Evolutionary conservation across 2,329 filamentous ascomycete genomes (phyloP).

Genomic region (Fusarium falciforme): DNA sequence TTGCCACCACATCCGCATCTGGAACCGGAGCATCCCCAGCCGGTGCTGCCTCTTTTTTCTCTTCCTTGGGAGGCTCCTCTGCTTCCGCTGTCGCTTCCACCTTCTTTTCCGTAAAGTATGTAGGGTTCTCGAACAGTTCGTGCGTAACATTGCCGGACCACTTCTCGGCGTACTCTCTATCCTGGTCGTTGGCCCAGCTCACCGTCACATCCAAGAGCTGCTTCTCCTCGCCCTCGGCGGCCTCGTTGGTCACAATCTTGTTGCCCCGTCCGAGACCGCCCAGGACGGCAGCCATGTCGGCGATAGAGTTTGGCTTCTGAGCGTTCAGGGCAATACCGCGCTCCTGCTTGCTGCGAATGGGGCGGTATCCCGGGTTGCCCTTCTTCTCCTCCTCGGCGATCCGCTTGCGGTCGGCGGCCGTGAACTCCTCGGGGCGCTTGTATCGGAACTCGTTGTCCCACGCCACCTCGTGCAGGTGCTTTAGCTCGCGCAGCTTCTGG

Average conservation of each 20-base stretch:
- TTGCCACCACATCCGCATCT: background rate
- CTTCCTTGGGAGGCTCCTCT: background rate
- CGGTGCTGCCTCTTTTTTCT: background rate
- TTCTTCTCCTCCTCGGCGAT: slow-evolving; percentile 45
- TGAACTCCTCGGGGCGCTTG: slow-evolving; percentile 51
- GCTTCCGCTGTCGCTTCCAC: slow-evolving; percentile 21
- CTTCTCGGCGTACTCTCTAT: slow-evolving; percentile 57
- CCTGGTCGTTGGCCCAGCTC: slow-evolving; percentile 63
- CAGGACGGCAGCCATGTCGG: slow-evolving; percentile 72
- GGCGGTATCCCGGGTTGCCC: slow-evolving; percentile 46
- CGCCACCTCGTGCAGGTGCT: slow-evolving; percentile 69
- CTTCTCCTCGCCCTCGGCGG: slow-evolving; percentile 27
- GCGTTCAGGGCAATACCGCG: slow-evolving; percentile 66
- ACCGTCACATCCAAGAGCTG: slow-evolving; percentile 57
- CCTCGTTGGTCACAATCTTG: slow-evolving; percentile 52
- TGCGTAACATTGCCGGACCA: slow-evolving; percentile 69
- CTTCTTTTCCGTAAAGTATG: slow-evolving; percentile 33
- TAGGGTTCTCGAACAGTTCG: slow-evolving; percentile 50
- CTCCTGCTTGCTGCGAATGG: slow-evolving; percentile 53
- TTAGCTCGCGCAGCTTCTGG: slow-evolving; percentile 74
- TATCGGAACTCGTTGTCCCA: slow-evolving; percentile 65
- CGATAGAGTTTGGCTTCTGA: slow-evolving; percentile 71
- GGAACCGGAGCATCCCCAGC: background rate
- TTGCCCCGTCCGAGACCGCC: slow-evolving; percentile 64
- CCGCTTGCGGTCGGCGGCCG: slow-evolving; percentile 48